Conservation (phyloP, 2,329 filamentous ascomycete species). For the Talaromyces verruculosus region DNA sequence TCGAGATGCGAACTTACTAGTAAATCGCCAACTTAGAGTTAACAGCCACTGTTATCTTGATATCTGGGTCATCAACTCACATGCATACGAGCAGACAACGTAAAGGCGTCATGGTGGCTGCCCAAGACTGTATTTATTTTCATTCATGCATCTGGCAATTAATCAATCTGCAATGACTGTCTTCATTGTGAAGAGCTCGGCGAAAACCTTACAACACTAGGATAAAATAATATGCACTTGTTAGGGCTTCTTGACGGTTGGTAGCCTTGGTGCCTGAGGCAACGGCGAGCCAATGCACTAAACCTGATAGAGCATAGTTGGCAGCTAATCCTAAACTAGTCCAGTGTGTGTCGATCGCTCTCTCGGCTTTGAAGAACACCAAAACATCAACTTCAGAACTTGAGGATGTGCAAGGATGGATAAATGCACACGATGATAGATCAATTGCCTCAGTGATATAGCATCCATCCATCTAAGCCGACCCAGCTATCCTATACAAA, state of each 20-base stretch:
- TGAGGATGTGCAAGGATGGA: not conserved
- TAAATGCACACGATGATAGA: not conserved
- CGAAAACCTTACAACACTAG: not conserved
- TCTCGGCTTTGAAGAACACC: not conserved
- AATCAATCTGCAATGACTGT: too few relatives aligned
- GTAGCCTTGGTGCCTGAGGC: not conserved
- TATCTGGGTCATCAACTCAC: too few relatives aligned
- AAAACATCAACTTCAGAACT: not conserved
- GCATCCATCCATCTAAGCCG: not conserved
- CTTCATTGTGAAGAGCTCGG: too few relatives aligned
- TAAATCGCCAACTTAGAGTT: too few relatives aligned
- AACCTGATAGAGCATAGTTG: not conserved
- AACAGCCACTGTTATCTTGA: too few relatives aligned
- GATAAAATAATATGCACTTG: too few relatives aligned
- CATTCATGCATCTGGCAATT: too few relatives aligned
- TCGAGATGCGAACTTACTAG: too few relatives aligned
- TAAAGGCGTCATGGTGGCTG: too few relatives aligned
- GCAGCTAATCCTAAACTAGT: not conserved
- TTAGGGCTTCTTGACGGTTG: not conserved
- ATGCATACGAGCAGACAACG: too few relatives aligned
- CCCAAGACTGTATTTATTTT: too few relatives aligned
- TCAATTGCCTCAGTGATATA: too few relatives aligned
- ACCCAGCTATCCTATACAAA: not conserved
- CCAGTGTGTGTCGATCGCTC: not conserved
- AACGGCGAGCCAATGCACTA: not conserved